Evolutionary conservation across 2,329 filamentous ascomycete genomes (phyloP), one percentile per base, ranked within the genome.

Genomic region (Neofusicoccum sp.): DNA sequence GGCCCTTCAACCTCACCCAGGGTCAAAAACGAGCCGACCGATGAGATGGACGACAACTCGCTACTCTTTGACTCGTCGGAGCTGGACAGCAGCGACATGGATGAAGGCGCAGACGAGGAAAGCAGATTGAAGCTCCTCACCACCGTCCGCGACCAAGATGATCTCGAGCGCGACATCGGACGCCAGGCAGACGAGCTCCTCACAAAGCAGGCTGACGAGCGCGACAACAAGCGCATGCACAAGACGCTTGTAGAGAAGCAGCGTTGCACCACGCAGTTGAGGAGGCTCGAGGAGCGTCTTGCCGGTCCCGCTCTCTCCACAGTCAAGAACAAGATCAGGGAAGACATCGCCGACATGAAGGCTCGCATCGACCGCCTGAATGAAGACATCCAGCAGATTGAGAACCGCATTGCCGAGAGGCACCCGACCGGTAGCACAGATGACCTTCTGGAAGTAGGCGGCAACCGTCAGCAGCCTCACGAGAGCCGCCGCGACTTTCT

Each of bases 401-500:
- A 90, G 68, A 79, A 85, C 62, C 89, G 95, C 14, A 96, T 99
- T 41, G 84, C 88, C 64, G 85, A 90, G 62, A 84, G 93, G 59
- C 86, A 89, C 62, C 78, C 84, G 61, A 80, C 82, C n/a, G 79
- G 79, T 34, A 77, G 79, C 45, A 78, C 77, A 9, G 74, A 75
- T 3, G 75, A 78, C 1, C 77, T 80, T 8, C 67, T 75, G 6
- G 75, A 74, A 31, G 71, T 75, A 20, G 78, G 76, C 48, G 83
- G 82, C 30, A 86, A 83, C 57, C 81, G 82, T 62, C 86, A 85
- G 58, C 76, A 93, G 61, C 86, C 90, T 1, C 90, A 90, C 63
- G 95, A 98, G 77, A 91, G 85, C 26, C 87, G 91, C 63, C 86
- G 93, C 54, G 93, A 96, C 48, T 99, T 90, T 71, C 83, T 99